Evolutionary conservation across 2,329 filamentous ascomycete species (phyloP).

Genomic region (Trichophyton mentagrophytes): DNA sequence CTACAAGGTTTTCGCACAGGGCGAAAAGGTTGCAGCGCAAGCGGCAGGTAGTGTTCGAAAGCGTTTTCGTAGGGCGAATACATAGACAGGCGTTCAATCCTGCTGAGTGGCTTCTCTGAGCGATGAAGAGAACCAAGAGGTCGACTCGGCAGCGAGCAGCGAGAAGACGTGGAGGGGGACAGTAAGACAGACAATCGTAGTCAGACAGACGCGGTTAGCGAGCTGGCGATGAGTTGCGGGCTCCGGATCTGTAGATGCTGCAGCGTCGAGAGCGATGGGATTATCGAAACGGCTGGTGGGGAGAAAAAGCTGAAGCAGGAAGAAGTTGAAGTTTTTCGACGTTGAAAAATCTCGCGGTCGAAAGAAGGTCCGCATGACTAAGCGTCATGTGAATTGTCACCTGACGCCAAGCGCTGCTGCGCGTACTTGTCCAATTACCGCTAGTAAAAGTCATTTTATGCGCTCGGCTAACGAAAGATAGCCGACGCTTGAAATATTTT

Average conservation of each 20-base stretch:
- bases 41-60: conserved; percentile 85
- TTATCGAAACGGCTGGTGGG: neutral
- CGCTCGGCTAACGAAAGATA: no score
- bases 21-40: conserved; percentile 95
- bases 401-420: neutral
- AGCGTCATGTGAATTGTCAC: neutral
- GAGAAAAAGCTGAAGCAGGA: neutral
- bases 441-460: no score
- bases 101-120: conserved; percentile 27
- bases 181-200: neutral
- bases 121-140: conserved; percentile 18
- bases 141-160: conserved; percentile 1
- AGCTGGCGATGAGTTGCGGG: neutral
- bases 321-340: neutral
- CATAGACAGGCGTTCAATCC: conserved; percentile 61
- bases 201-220: neutral
- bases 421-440: no score
- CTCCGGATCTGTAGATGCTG: neutral
- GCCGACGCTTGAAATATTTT: neutral
- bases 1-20: conserved; percentile 90
- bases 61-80: conserved; percentile 95
- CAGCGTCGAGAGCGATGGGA: neutral
- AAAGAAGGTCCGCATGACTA: neutral
- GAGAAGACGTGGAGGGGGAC: neutral
- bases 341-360: neutral